These are phyloP conservation scores for Cryptosporidium xiaoi DNA, from an alignment of 169 alveolate genomes.

Conservation along the genomic window DNA sequence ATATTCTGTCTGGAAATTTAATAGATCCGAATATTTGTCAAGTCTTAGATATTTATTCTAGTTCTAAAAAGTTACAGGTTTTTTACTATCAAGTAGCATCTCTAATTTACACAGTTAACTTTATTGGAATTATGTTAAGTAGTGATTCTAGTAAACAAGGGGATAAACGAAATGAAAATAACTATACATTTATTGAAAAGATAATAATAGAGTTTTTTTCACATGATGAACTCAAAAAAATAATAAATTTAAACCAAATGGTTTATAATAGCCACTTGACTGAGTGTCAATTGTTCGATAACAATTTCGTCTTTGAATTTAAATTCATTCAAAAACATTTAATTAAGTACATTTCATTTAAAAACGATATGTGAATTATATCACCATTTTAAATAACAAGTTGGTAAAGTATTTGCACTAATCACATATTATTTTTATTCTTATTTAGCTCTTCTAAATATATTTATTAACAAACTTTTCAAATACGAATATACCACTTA, in stretches of 20 bases:
- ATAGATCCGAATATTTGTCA: too few species aligned
- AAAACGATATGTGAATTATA: too few species aligned
- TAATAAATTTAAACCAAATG: not conserved
- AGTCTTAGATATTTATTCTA: not conserved
- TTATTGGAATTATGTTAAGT: conserved; percentile 15
- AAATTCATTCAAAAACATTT: conserved; percentile 6
- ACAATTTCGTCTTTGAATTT: conserved; percentile 26
- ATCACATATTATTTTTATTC: too few species aligned
- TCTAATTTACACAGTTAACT: conserved; percentile 29
- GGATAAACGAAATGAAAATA: not conserved
- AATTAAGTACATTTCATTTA: too few species aligned
- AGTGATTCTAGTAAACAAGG: not conserved
- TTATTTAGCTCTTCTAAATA: too few species aligned
- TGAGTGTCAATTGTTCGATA: conserved; percentile 5
- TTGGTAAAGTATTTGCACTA: too few species aligned
- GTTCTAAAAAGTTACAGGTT: not conserved
- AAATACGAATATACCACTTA: too few species aligned
- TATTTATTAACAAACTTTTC: too few species aligned
- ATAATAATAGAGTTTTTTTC: conserved; percentile 7
- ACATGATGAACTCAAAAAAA: conserved; percentile 15
- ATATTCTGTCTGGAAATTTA: too few species aligned
- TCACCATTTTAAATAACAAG: too few species aligned
- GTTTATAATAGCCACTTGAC: not conserved
- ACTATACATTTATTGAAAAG: conserved; percentile 25
- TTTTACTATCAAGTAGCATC: conserved; percentile 34